Conservation (phyloP, 163 green algal genomes). For the Scenedesmus sp. region DNA sequence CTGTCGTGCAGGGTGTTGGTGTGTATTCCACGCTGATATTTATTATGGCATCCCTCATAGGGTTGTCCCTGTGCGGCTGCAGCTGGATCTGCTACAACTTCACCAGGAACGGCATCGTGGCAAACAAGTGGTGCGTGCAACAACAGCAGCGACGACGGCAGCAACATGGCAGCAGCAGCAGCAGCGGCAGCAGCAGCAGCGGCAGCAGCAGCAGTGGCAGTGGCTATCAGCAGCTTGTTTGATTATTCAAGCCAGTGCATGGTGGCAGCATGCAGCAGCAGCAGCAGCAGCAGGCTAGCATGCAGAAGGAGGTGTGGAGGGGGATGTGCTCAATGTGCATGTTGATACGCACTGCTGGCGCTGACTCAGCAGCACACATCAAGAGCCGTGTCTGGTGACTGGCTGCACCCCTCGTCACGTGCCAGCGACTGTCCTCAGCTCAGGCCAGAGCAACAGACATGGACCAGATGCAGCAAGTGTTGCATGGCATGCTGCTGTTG, state of each 20-base stretch:
- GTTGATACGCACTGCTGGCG: no score
- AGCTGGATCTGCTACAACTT: slow-evolving; percentile 34
- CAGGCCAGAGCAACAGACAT: no score
- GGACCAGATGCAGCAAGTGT: no score
- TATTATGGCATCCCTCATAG: neutral
- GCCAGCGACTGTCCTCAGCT: no score
- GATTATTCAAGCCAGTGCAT: no score
- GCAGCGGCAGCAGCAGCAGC: neutral
- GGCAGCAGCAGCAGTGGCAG: neutral
- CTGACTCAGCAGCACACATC: no score
- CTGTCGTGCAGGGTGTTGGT: slow-evolving; percentile 5
- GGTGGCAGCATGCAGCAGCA: neutral
- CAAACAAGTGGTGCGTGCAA: slow-evolving; percentile 35
- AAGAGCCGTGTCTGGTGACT: no score
- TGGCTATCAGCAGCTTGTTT: no score
- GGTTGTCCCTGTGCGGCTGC: neutral
- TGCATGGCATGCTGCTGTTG: neutral
- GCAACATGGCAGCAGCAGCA: slow-evolving; percentile 2
- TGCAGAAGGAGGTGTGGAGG: neutral
- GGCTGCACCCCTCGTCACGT: no score
- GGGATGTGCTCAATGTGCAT: no score
- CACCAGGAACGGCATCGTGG: slow-evolving; percentile 6
- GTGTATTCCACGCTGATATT: neutral
- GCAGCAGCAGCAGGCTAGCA: neutral
- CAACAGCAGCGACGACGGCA: neutral